Evolutionary conservation across 2,329 filamentous ascomycete genomes (phyloP).

Genomic region (Alternaria solani): DNA sequence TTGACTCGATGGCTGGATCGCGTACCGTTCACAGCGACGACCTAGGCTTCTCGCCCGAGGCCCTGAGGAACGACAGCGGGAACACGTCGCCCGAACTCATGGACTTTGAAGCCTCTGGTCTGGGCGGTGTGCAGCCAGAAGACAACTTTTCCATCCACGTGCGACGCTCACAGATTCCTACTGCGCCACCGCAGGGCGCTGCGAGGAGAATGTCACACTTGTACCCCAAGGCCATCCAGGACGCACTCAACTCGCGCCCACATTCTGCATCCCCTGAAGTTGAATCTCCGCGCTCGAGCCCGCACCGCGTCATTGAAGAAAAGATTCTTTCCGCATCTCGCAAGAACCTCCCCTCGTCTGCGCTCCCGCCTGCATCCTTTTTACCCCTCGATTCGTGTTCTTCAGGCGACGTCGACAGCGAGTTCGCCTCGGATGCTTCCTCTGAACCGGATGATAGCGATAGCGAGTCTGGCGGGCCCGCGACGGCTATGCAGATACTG

Average conservation of each 20-base stretch:
- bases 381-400: constrained; percentile 51
- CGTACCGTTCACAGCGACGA: constrained; percentile 42
- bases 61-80: constrained; percentile 35
- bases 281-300: constrained; percentile 10
- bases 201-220: constrained; percentile 21
- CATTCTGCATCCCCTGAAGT: constrained; percentile 18
- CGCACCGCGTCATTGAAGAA: constrained; percentile 63
- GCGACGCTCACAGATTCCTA: constrained; percentile 38
- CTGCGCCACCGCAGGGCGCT: constrained; percentile 2
- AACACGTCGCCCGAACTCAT: constrained; percentile 39
- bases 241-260: constrained; percentile 32
- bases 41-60: constrained; percentile 48
- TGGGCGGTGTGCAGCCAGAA: constrained; percentile 68
- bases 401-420: constrained; percentile 46
- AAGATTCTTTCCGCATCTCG: constrained; percentile 72
- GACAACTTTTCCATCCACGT: constrained; percentile 64
- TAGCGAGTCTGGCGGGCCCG: constrained; percentile 16
- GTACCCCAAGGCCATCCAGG: constrained; percentile 45
- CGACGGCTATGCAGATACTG: constrained; percentile 38
- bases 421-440: constrained; percentile 50
- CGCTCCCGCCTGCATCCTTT: constrained; percentile 56
- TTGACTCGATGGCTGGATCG: constrained; percentile 40
- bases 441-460: constrained; percentile 23
- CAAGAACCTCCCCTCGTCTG: constrained; percentile 63
- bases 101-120: constrained; percentile 61